These are phyloP conservation scores for Physaria fendleri DNA, from an alignment of 345 rosid species.

Conservation along the genomic window DNA sequence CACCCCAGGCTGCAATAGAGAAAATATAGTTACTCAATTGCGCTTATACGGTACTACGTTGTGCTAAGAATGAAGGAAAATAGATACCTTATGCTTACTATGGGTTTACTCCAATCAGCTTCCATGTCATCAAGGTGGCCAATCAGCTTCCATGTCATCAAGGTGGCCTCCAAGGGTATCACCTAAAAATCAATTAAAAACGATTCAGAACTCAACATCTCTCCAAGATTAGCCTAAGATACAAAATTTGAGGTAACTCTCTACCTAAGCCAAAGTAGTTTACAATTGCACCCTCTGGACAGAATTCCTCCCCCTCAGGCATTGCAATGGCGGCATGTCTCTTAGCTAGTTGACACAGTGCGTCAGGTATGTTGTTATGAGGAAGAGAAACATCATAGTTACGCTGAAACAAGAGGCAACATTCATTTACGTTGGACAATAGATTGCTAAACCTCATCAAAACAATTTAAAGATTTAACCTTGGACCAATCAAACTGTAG, in stretches of 20 bases:
- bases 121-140: slow-evolving; percentile 99
- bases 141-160: slow-evolving; percentile 96
- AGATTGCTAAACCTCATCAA: neutral
- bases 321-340: slow-evolving; percentile 68
- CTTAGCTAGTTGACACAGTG: slow-evolving; percentile 66
- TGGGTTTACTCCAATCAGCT: slow-evolving; percentile 91
- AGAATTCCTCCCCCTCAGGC: slow-evolving; percentile 70
- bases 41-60: neutral
- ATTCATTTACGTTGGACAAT: neutral
- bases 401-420: slow-evolving; percentile 37
- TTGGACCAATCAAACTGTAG: slow-evolving; percentile 95
- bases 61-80: neutral
- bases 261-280: slow-evolving; percentile 82
- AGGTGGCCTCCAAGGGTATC: slow-evolving; percentile 95
- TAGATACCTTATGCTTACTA: slow-evolving; percentile 85
- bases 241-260: neutral
- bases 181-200: slow-evolving; percentile 33
- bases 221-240: neutral
- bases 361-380: slow-evolving; percentile 76
- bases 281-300: slow-evolving; percentile 86
- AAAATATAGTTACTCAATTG: neutral
- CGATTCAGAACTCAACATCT: neutral
- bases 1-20: slow-evolving; percentile 62
- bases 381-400: slow-evolving; percentile 76
- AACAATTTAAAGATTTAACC: slow-evolving; percentile 30